Evolutionary conservation across 108 stramenopile genomes (phyloP), one percentile per base, ranked within the genome.

Genomic region (Cylindrotheca closterium): DNA sequence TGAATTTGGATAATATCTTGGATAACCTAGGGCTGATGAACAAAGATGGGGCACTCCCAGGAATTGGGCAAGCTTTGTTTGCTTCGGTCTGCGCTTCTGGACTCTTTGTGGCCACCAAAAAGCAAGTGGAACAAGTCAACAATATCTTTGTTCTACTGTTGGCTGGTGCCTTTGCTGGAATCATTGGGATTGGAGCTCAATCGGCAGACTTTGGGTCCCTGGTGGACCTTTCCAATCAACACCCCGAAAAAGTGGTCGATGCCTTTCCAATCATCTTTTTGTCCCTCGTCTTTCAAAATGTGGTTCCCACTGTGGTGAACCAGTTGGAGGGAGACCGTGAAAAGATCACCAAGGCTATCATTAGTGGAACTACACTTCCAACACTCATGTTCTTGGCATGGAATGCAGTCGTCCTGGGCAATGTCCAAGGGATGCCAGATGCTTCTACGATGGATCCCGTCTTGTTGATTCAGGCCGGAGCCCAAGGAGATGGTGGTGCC

Each of bases 271-370:
- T 96, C 18, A 58, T 88, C 18, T 87, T 90, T 42, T 72, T 96
- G 49, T 70, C 91, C 1, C 66, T 93, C 71, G 91, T 91, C 3
- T 96, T 77, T 71, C 95, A 96, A 71, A 91, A 92, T 34, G 85
- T 96, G 18, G 81, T 96, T 10, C 95, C 95, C 0, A 86, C 86
- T 29, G 88, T 96, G 10, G 85, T 85, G 3, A 75, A 77, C 21
- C 82, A 86, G 56, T 66, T 96, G 50, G 88, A 90, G 66, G 89
- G 88, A 1, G 87, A 96, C 56, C 75, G 81, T 8, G 65, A 63
- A 22, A 88, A 93, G 64, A 93, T 93, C 53, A 89, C 73, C 18
- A 77, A 56, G 48, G 84, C 95, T 0, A 74, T 96, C 27, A 64
- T 90, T 48, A 68, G 30, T 32, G 95, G 92, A 2, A 92, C 92